Conservation (phyloP, 768 basidiomycete genomes). For the Tulasnella sp. region DNA sequence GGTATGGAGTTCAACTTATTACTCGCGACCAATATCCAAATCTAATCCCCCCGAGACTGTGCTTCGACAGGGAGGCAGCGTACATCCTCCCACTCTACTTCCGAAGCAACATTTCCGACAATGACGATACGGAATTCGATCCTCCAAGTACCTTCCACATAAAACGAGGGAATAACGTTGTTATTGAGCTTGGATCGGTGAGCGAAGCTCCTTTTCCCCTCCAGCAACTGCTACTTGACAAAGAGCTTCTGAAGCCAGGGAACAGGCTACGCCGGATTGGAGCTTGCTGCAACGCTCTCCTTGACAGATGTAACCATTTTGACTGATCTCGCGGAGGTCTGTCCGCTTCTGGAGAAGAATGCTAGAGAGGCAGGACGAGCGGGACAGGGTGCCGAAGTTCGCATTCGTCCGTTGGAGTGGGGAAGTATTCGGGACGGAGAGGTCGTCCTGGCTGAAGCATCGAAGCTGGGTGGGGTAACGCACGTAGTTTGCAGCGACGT, state of each 20-base stretch:
- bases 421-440: conserved; percentile 51
- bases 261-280: conserved; percentile 56
- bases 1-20: not conserved
- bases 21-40: too few relatives aligned
- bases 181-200: conserved; percentile 25
- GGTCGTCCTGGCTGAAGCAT: conserved; percentile 23
- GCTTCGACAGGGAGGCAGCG: conserved; percentile 8
- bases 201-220: not conserved
- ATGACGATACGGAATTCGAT: not conserved
- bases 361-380: conserved; percentile 30
- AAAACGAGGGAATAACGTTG: not conserved
- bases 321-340: conserved; percentile 78
- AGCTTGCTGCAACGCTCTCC: conserved; percentile 47
- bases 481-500: conserved; percentile 83
- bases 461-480: conserved; percentile 36
- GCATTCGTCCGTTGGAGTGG: conserved; percentile 67
- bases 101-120: not conserved
- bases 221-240: not conserved
- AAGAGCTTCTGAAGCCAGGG: conserved; percentile 41
- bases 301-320: conserved; percentile 42
- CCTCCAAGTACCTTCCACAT: conserved; percentile 2
- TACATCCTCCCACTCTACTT: conserved; percentile 9
- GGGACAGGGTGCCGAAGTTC: conserved; percentile 35
- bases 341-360: conserved; percentile 49
- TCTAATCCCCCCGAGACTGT: too few relatives aligned